A percentile compares a stretch with the other conserved stretches of the same genome.
These are phyloP conservation scores for Hevea brasiliensis DNA, from an alignment of 345 rosid genomes.

Conservation along the genomic window DNA sequence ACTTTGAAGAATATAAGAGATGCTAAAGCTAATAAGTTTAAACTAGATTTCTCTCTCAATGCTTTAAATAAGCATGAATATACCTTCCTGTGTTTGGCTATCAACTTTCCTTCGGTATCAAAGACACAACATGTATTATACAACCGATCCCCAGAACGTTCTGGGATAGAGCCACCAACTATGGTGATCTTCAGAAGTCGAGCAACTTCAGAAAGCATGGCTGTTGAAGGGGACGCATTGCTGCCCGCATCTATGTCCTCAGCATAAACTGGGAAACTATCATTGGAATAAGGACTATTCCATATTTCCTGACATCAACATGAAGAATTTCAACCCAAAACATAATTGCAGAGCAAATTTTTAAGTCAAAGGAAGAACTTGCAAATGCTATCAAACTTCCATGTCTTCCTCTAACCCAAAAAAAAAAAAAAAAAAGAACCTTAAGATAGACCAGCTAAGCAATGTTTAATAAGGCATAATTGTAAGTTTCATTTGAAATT, in stretches of 20 bases:
- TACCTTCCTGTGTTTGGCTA: constrained; percentile 93
- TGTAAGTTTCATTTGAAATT: not conserved
- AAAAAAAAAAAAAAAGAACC: not conserved
- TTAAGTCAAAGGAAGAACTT: not conserved
- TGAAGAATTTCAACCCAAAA: not conserved
- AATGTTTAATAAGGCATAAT: not conserved
- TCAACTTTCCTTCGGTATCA: constrained; percentile 65
- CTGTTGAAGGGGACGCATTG: constrained; percentile 72
- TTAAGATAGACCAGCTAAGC: too few relatives aligned
- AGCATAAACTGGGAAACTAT: constrained; percentile 85
- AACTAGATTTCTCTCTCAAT: not conserved
- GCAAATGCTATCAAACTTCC: too few relatives aligned
- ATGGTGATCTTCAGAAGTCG: constrained; percentile 63
- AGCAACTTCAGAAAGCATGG: constrained; percentile 81
- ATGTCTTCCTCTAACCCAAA: not conserved
- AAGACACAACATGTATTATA: constrained; percentile 87
- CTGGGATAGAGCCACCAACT: constrained; percentile 90
- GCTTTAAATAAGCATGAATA: not conserved
- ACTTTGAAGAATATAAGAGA: not conserved
- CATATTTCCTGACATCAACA: constrained; percentile 65
- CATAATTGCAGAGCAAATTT: too few relatives aligned
- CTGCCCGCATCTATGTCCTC: constrained; percentile 75
- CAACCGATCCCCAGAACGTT: constrained; percentile 61
- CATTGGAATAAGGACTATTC: constrained; percentile 89
- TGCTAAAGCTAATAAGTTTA: not conserved